Percentiles rank a stretch among this genome's conserved stretches.
Conservation (phyloP, 1,284 basidiomycete genomes). For the Ceratobasidium papillatum region DNA sequence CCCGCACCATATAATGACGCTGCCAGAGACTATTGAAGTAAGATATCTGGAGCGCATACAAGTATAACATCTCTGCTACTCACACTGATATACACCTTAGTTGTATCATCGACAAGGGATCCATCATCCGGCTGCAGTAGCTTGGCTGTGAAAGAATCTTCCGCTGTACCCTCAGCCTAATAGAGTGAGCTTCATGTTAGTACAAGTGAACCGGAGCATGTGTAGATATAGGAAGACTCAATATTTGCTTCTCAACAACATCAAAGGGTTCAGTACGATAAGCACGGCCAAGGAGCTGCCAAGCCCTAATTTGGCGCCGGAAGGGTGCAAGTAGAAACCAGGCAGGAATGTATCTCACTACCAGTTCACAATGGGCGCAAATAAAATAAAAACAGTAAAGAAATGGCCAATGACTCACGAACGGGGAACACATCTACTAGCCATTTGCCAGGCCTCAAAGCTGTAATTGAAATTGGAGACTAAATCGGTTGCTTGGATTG, state of each 20-base stretch:
- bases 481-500: not conserved
- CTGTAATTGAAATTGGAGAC: not conserved
- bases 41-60: not conserved
- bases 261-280: conserved; percentile 49
- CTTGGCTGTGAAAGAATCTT: conserved; percentile 11
- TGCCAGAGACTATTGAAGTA: conserved; percentile 3
- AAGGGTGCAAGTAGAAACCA: conserved; percentile 52
- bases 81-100: not conserved
- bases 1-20: conserved; percentile 22
- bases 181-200: not conserved
- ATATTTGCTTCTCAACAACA: conserved; percentile 49
- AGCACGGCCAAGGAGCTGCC: conserved; percentile 44
- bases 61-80: too few relatives aligned
- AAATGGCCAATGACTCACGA: not conserved
- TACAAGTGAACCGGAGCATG: not conserved
- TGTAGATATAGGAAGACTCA: conserved; percentile 24
- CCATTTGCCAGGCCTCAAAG: conserved; percentile 18
- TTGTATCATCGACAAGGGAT: not conserved
- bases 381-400: not conserved
- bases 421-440: conserved; percentile 3
- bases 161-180: conserved; percentile 11
- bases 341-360: conserved; percentile 49
- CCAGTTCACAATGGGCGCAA: not conserved
- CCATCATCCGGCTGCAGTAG: conserved; percentile 11
- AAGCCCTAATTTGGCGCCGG: conserved; percentile 47